Percentiles rank a stretch among this genome's conserved stretches.
These are phyloP conservation scores for Candolleomyces aberdarensis DNA, from an alignment of 768 basidiomycete species.

Conservation along the genomic window DNA sequence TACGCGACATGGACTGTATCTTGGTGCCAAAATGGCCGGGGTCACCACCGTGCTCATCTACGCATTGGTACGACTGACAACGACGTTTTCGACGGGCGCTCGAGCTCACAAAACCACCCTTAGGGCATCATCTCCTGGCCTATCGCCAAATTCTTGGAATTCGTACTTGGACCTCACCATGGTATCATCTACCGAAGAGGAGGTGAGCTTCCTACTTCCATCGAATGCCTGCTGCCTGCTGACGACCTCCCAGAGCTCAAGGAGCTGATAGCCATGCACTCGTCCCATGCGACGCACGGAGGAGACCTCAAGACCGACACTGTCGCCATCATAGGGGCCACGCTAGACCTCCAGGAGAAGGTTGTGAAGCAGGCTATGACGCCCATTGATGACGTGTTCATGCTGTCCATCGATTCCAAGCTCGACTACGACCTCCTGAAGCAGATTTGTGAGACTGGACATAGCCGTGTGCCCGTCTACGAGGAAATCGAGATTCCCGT, in stretches of 20 bases:
- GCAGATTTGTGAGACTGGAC: slow-evolving; percentile 74
- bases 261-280: slow-evolving; percentile 89
- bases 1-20: slow-evolving; percentile 83
- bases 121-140: slow-evolving; percentile 82
- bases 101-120: background rate
- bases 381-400: slow-evolving; percentile 75
- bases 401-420: slow-evolving; percentile 82
- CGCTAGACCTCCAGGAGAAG: slow-evolving; percentile 86
- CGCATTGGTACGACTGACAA: slow-evolving; percentile 47
- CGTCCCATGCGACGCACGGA: slow-evolving; percentile 64
- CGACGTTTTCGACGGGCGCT: background rate
- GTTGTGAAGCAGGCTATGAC: slow-evolving; percentile 84
- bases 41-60: slow-evolving; percentile 68
- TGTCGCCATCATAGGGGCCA: slow-evolving; percentile 86
- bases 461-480: slow-evolving; percentile 81
- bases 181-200: slow-evolving; percentile 66
- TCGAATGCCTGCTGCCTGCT: background rate
- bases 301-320: slow-evolving; percentile 87
- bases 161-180: slow-evolving; percentile 76
- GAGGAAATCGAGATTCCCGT: slow-evolving; percentile 69
- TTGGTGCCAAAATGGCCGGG: slow-evolving; percentile 83
- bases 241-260: slow-evolving; percentile 61
- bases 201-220: slow-evolving; percentile 3
- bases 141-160: slow-evolving; percentile 77
- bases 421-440: slow-evolving; percentile 80